These are phyloP conservation scores for Cladosporium sp. DNA, from an alignment of 2,329 filamentous ascomycete genomes.

Conservation along the genomic window DNA sequence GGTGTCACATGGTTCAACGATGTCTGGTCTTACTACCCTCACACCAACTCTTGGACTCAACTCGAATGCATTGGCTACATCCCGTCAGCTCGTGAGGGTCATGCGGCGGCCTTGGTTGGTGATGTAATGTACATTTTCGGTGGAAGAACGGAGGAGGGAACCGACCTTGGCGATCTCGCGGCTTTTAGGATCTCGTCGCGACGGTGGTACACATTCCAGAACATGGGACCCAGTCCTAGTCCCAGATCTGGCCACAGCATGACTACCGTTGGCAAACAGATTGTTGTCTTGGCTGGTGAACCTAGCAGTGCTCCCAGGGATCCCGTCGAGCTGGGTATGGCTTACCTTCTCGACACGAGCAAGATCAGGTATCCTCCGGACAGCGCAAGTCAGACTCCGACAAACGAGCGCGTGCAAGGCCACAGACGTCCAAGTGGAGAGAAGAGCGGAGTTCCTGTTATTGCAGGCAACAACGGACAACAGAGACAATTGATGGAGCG, in stretches of 20 bases:
- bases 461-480: conserved; percentile 17
- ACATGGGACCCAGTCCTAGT: conserved; percentile 96
- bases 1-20: conserved; percentile 98
- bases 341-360: conserved; percentile 87
- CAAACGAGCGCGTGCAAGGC: conserved; percentile 28
- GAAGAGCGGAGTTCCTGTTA: conserved; percentile 16
- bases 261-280: conserved; percentile 89
- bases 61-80: conserved; percentile 98
- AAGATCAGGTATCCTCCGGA: conserved; percentile 92
- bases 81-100: conserved; percentile 86
- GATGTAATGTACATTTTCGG: conserved; percentile 99
- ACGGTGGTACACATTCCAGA: conserved; percentile 98
- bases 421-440: conserved; percentile 32
- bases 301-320: conserved; percentile 82
- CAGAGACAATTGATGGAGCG: conserved; percentile 27
- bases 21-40: conserved; percentile 92
- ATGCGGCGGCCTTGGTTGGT: conserved; percentile 87
- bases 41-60: conserved; percentile 76
- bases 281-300: conserved; percentile 90
- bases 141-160: conserved; percentile 87
- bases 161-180: conserved; percentile 87
- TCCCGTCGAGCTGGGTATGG: conserved; percentile 77
- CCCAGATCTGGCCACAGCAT: conserved; percentile 94
- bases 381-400: conserved; percentile 33
- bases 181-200: conserved; percentile 78